phyloP scores from a whole-genome alignment of 2,329 filamentous ascomycete species.

The Colletotrichum godetiae region DNA sequence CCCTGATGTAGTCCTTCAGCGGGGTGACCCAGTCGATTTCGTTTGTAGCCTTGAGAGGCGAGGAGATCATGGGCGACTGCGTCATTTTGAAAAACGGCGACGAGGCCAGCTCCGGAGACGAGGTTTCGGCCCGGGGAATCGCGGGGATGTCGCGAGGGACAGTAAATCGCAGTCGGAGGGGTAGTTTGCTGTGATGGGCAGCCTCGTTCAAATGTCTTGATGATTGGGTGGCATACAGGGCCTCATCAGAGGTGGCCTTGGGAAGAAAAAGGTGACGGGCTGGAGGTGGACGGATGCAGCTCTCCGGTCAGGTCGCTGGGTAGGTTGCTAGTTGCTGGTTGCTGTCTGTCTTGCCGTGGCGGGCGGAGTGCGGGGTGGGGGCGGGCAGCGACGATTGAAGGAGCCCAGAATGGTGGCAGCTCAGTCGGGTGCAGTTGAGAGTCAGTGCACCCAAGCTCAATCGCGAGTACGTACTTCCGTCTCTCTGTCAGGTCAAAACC shows the following conservation, averaged over 20 bases:
- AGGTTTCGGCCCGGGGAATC: constrained; percentile 15
- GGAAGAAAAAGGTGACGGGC: constrained; percentile 15
- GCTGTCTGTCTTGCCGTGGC: constrained; percentile 26
- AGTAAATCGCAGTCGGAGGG: constrained; percentile 16
- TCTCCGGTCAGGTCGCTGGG: constrained; percentile 20
- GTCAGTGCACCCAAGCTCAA: constrained; percentile 24
- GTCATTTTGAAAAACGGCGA: constrained; percentile 64
- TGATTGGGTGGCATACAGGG: constrained; percentile 33
- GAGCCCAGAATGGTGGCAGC: background rate
- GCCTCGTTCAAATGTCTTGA: constrained; percentile 31
- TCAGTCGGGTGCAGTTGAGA: background rate
- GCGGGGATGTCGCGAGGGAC: constrained; percentile 6
- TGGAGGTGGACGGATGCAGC: constrained; percentile 30
- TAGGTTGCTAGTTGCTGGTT: constrained; percentile 1
- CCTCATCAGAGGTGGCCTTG: constrained; percentile 29
- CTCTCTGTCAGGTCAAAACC: background rate
- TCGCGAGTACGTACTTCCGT: constrained; percentile 17
- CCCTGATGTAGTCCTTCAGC: constrained; percentile 91
- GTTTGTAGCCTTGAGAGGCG: constrained; percentile 92
- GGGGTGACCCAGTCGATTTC: constrained; percentile 98
- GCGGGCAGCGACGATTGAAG: constrained; percentile 25
- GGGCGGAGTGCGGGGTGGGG: constrained; percentile 33
- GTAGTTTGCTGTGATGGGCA: constrained; percentile 8
- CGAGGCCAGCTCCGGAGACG: background rate
- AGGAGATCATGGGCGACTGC: constrained; percentile 94